A percentile compares a stretch with the other conserved stretches of the same genome.
These are phyloP conservation scores for Takashimella koratensis DNA, from an alignment of 1,284 basidiomycete species.

Conservation along the genomic window DNA sequence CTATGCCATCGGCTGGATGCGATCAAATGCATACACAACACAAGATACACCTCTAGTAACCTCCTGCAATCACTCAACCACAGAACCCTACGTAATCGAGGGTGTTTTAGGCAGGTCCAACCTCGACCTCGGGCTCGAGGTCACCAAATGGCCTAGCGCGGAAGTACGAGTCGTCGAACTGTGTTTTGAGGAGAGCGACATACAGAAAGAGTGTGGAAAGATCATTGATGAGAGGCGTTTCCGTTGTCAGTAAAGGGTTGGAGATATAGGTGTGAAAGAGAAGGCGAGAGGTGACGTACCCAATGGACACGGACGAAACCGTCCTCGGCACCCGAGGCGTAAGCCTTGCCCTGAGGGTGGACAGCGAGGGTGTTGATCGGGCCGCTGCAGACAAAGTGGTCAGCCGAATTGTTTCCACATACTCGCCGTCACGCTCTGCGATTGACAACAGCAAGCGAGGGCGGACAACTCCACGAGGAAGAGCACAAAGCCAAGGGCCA, in stretches of 20 bases:
- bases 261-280: not conserved
- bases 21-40: not conserved
- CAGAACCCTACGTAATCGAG: not conserved
- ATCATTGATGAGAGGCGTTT: too few relatives aligned
- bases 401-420: too few relatives aligned
- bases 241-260: too few relatives aligned
- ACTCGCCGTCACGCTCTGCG: too few relatives aligned
- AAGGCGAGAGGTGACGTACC: too few relatives aligned
- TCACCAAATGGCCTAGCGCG: constrained; percentile 84
- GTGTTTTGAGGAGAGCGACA: constrained; percentile 25
- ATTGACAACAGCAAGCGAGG: too few relatives aligned
- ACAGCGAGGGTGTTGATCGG: constrained; percentile 98
- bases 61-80: not conserved
- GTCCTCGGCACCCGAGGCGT: constrained; percentile 95
- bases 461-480: too few relatives aligned
- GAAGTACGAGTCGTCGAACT: constrained; percentile 90
- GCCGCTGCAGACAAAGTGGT: constrained; percentile 59
- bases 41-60: not conserved
- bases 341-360: constrained; percentile 82
- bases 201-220: not conserved
- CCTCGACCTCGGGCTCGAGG: constrained; percentile 62
- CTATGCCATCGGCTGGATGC: too few relatives aligned
- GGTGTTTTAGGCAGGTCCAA: not conserved
- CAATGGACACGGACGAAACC: constrained; percentile 86
- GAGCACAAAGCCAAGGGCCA: too few relatives aligned